Base-by-base conservation (phyloP, 352 stramenopile species). In the Paralagenidium karlingii region DNA sequence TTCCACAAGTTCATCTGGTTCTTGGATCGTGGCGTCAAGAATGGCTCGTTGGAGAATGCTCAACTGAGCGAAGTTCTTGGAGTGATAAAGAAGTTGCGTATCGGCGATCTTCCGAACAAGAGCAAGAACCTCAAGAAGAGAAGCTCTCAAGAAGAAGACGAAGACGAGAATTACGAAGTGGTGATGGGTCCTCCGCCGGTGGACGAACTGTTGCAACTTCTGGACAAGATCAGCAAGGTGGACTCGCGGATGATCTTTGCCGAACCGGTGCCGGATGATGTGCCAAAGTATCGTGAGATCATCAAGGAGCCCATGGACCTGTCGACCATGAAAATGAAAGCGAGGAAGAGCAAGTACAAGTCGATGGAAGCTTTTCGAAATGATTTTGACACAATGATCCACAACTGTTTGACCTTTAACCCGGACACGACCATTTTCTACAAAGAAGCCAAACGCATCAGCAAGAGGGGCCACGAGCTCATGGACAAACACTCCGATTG, bases 1-100 rank as follows among this genome's bases (percentile, higher is more conserved):
- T 40, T 92, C 9, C 78, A 92, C 54, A 92, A 92, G 43, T 92
- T 92, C 33, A 85, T 89, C 24, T 92, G 78, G 78, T 87, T 89
- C 53, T 48, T 89, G 21, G 78, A 92, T 44, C 63, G 71, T 15
- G 74, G 73, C 19, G 34, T 89, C 19, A 88, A 89, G 56, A 80
- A 78, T 32, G 42, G 40, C 37, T 70, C 68, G 1, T 50, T 86
- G 27, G 68, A 88, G 25, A 20, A 36, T 3, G 33, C 57, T 7
- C 71, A 89, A 38, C 60, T 88, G 16, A 60, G 80, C 15, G 78
- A 89, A 18, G 38, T 92, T 16, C 55, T 89, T 16, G 60, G 56
- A 8, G 69, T 83, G 34, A 61, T 92, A 22, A 69, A 66, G 27
- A 80, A 70, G 40, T 51, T 92, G 8, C 75, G 75, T 2, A 62